These are phyloP conservation scores for Penicillium decumbens DNA, from an alignment of 2,329 filamentous ascomycete genomes.

Conservation along the genomic window DNA sequence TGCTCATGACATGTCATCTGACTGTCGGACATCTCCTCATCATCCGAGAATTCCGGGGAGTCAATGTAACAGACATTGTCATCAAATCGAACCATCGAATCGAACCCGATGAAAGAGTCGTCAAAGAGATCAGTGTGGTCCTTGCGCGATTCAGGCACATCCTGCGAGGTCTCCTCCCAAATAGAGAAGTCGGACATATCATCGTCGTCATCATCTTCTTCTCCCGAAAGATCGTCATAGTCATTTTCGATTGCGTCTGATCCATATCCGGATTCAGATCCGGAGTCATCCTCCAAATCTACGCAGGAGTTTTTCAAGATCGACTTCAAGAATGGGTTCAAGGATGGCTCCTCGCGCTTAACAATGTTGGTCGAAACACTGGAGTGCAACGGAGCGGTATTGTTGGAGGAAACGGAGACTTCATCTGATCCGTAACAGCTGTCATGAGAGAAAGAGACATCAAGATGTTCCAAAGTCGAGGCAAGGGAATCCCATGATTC, in stretches of 20 bases:
- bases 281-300: slow-evolving; percentile 25
- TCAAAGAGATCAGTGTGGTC: slow-evolving; percentile 33
- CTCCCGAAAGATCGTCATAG: slow-evolving; percentile 25
- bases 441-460: slow-evolving; percentile 38
- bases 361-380: slow-evolving; percentile 18
- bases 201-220: slow-evolving; percentile 29
- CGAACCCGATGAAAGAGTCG: slow-evolving; percentile 38
- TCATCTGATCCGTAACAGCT: slow-evolving; percentile 40
- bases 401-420: slow-evolving; percentile 32
- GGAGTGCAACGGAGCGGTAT: slow-evolving; percentile 22
- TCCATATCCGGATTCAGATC: slow-evolving; percentile 38
- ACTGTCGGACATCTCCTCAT: slow-evolving; percentile 20
- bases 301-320: slow-evolving; percentile 33
- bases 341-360: slow-evolving; percentile 19
- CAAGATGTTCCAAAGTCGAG: slow-evolving; percentile 34
- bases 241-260: slow-evolving; percentile 33
- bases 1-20: slow-evolving; percentile 40
- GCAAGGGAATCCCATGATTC: slow-evolving; percentile 38
- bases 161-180: slow-evolving; percentile 29
- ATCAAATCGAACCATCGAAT: slow-evolving; percentile 34
- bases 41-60: slow-evolving; percentile 23
- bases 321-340: slow-evolving; percentile 29
- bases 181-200: slow-evolving; percentile 29
- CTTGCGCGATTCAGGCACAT: slow-evolving; percentile 27
- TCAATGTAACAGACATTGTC: slow-evolving; percentile 35